Conservation (phyloP, 352 stramenopile species). For the Peronospora farinosa region DNA sequence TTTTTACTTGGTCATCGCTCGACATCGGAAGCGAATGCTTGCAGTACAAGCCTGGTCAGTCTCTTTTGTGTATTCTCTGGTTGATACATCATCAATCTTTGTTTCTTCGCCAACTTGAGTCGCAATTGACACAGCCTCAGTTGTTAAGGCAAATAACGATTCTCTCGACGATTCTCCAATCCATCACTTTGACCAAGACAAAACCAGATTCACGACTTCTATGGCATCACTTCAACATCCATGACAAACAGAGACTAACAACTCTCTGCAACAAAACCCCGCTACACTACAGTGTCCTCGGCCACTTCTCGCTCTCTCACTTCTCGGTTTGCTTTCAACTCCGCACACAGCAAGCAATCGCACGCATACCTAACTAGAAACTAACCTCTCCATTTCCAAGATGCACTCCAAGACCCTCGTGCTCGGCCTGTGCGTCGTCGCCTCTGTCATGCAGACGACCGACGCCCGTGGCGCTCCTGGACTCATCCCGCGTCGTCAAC, state of each 20-base stretch:
- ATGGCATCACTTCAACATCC: not conserved
- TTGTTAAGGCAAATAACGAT: not conserved
- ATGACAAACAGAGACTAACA: not conserved
- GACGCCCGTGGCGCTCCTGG: constrained; percentile 12
- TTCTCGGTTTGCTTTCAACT: constrained; percentile 9
- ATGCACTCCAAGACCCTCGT: constrained; percentile 22
- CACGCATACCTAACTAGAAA: not conserved
- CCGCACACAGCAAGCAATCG: constrained; percentile 1
- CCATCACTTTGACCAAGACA: not conserved
- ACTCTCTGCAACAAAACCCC: not conserved
- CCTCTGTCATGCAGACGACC: constrained; percentile 9
- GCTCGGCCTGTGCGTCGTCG: constrained; percentile 11
- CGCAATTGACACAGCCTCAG: not conserved
- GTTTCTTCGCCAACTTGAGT: not conserved
- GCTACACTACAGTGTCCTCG: not conserved
- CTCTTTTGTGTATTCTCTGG: not conserved
- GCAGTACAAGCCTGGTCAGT: not conserved
- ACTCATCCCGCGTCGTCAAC: constrained; percentile 8
- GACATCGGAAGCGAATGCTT: not conserved
- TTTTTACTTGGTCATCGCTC: not conserved
- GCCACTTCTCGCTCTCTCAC: constrained; percentile 5
- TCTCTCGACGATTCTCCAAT: not conserved
- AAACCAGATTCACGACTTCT: not conserved
- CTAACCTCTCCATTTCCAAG: not conserved
- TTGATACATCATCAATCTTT: not conserved